Percentiles rank a stretch among this genome's conserved stretches.
Evolutionary conservation across 2,329 filamentous ascomycete genomes (phyloP).

Genomic region (Fusarium verrucosum): DNA sequence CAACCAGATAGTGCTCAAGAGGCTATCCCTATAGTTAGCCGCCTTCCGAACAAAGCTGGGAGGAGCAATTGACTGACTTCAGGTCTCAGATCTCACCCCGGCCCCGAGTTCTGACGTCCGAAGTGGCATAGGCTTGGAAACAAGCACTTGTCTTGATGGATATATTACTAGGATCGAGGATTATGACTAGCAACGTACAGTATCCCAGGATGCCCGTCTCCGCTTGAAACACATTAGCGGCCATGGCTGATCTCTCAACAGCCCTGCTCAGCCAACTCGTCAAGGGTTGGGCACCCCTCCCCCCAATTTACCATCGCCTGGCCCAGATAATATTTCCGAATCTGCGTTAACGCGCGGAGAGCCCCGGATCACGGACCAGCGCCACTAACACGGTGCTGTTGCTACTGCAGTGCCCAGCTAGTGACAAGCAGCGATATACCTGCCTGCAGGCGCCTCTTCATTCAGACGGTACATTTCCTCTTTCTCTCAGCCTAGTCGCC

Average conservation of each 20-base stretch:
- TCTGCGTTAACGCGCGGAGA: slow-evolving; percentile 58
- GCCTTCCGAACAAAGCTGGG: neutral
- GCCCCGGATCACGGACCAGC: slow-evolving; percentile 53
- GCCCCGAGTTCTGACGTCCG: slow-evolving; percentile 35
- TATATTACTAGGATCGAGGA: slow-evolving; percentile 40
- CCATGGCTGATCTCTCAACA: slow-evolving; percentile 53
- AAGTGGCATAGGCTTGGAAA: slow-evolving; percentile 31
- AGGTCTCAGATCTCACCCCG: slow-evolving; percentile 21
- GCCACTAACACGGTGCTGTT: slow-evolving; percentile 48
- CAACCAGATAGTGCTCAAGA: neutral
- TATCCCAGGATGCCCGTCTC: slow-evolving; percentile 49
- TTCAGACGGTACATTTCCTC: slow-evolving; percentile 40
- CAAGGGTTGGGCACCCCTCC: slow-evolving; percentile 52
- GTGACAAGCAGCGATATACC: slow-evolving; percentile 49
- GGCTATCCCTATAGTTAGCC: neutral
- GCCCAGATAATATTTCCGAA: slow-evolving; percentile 61
- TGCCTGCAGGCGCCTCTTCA: slow-evolving; percentile 44
- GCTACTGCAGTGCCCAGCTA: slow-evolving; percentile 46
- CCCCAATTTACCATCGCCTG: slow-evolving; percentile 51
- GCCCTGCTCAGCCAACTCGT: slow-evolving; percentile 50
- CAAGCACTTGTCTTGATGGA: slow-evolving; percentile 36
- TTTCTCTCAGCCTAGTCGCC: slow-evolving; percentile 39
- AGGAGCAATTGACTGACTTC: slow-evolving; percentile 8
- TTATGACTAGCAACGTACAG: slow-evolving; percentile 42
- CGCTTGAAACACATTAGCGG: slow-evolving; percentile 55